A percentile compares a stretch with the other conserved stretches of the same genome.
phyloP scores from a whole-genome alignment of 2,329 filamentous ascomycete genomes.

The Pyrenochaeta sp. region DNA sequence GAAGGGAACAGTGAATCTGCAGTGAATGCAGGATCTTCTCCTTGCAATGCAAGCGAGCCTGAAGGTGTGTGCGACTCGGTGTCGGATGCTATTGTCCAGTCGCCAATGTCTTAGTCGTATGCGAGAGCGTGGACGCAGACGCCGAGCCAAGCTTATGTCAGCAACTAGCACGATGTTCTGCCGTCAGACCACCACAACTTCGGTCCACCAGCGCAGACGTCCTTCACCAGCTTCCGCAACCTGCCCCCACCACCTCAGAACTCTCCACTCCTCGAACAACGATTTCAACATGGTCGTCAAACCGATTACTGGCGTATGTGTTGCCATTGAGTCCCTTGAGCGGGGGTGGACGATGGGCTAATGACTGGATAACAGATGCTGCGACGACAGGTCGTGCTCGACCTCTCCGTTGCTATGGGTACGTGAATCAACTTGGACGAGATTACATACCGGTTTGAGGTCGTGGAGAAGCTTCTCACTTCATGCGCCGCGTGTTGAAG shows the following conservation, averaged over 20 bases:
- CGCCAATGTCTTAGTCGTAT: no score
- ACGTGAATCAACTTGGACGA: slow-evolving; percentile 45
- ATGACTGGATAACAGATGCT: slow-evolving; percentile 64
- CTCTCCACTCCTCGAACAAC: slow-evolving; percentile 37
- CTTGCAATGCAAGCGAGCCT: slow-evolving; percentile 16
- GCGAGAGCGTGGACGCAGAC: not conserved
- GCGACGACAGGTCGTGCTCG: slow-evolving; percentile 70
- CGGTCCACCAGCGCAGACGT: slow-evolving; percentile 30
- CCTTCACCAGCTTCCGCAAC: slow-evolving; percentile 38
- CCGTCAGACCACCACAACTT: slow-evolving; percentile 42
- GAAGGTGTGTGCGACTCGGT: slow-evolving; percentile 12
- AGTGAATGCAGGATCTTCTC: not conserved
- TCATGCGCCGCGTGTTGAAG: slow-evolving; percentile 8
- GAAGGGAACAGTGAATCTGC: slow-evolving; percentile 14
- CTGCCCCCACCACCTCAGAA: slow-evolving; percentile 36
- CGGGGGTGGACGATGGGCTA: slow-evolving; percentile 28
- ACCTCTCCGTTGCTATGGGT: slow-evolving; percentile 73
- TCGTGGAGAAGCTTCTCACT: slow-evolving; percentile 6
- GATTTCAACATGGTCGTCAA: slow-evolving; percentile 54
- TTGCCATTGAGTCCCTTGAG: slow-evolving; percentile 40
- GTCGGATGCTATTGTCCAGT: slow-evolving; percentile 7
- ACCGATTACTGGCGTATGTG: slow-evolving; percentile 61
- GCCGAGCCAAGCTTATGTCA: slow-evolving; percentile 1
- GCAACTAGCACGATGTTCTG: not conserved
- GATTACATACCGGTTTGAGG: slow-evolving; percentile 1